Evolutionary conservation across 176 grass and related monocot genomes (phyloP).

Genomic region (Oryza meyeriana): DNA sequence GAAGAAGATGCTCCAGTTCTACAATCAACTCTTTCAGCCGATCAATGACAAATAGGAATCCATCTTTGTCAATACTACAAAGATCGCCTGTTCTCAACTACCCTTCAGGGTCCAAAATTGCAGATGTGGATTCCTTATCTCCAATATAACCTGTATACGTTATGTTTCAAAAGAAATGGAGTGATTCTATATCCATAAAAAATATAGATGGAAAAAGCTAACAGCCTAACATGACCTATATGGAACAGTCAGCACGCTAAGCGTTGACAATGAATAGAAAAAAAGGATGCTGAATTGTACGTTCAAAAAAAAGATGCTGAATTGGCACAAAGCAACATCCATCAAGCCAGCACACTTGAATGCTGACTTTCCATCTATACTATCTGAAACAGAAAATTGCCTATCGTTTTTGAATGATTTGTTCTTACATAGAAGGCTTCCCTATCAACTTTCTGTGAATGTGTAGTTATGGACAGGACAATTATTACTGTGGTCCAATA

Average conservation of each 20-base stretch:
- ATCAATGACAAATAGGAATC: constrained; percentile 42
- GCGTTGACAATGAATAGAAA: not conserved
- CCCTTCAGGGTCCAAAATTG: constrained; percentile 42
- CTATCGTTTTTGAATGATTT: not conserved
- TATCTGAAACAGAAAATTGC: not conserved
- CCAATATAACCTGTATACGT: constrained; percentile 60
- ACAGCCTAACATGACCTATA: not conserved
- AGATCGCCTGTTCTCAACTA: constrained; percentile 60
- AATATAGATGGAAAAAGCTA: not conserved
- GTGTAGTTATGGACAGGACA: no score
- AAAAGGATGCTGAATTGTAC: no score
- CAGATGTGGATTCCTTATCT: constrained; percentile 40
- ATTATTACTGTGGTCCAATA: no score
- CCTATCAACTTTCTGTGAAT: no score
- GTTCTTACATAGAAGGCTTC: not conserved
- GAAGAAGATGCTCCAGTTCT: constrained; percentile 51
- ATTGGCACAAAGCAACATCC: constrained; percentile 12
- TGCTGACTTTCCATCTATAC: not conserved
- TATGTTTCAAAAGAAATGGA: not conserved
- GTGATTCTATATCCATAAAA: not conserved
- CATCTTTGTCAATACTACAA: constrained; percentile 47
- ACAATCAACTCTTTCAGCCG: constrained; percentile 55
- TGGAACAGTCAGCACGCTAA: not conserved
- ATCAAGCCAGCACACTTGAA: not conserved
- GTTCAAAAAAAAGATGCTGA: not conserved